Conservation (phyloP, 495 filamentous ascomycete species). For the Penicillium ucsense region DNA sequence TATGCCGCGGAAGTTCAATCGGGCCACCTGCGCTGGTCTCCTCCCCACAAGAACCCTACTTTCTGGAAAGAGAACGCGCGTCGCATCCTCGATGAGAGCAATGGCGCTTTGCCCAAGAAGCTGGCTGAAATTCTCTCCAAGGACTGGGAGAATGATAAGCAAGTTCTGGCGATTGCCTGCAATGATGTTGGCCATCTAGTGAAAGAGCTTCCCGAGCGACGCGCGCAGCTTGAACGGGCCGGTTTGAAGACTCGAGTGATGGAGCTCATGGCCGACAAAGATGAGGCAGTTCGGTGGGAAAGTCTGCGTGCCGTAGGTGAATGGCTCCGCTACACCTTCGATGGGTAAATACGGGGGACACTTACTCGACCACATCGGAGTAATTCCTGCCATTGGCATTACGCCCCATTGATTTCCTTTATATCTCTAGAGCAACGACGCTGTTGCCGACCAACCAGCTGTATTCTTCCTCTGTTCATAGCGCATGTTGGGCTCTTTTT, state of each 20-base stretch:
- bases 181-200: slow-evolving; percentile 88
- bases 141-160: slow-evolving; percentile 84
- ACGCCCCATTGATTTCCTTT: no score
- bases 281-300: slow-evolving; percentile 92
- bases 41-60: slow-evolving; percentile 76
- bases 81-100: slow-evolving; percentile 75
- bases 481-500: no score
- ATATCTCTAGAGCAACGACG: no score
- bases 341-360: slow-evolving; percentile 24
- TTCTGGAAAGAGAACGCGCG: slow-evolving; percentile 98
- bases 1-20: slow-evolving; percentile 84
- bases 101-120: slow-evolving; percentile 69
- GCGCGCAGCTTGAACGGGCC: slow-evolving; percentile 73
- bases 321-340: slow-evolving; percentile 88
- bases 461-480: no score
- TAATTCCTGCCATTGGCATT: background rate
- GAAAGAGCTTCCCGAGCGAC: slow-evolving; percentile 79
- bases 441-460: no score
- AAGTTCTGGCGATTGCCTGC: slow-evolving; percentile 90
- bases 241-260: slow-evolving; percentile 87
- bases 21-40: slow-evolving; percentile 89
- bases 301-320: slow-evolving; percentile 85
- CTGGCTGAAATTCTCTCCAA: slow-evolving; percentile 81
- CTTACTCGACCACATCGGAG: background rate
- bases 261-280: slow-evolving; percentile 86